Base-by-base conservation (phyloP, 495 filamentous ascomycete species). In the Hypoxylon perforatum region DNA sequence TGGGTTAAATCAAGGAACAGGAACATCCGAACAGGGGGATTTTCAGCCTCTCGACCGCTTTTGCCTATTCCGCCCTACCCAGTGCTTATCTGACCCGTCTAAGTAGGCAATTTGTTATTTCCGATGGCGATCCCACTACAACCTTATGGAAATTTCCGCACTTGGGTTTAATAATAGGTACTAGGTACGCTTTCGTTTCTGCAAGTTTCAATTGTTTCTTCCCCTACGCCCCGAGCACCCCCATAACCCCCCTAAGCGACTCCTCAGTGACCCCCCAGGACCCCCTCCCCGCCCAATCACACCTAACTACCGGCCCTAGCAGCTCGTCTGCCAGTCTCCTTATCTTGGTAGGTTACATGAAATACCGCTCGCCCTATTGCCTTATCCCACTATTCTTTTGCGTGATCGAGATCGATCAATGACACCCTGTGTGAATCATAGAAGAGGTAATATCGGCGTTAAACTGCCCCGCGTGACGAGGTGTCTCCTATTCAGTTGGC, bases 361-460 rank as follows among this genome's bases (percentile, higher is more conserved):
- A 54, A 58, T 39, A 49, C 65, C 30, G 35, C 15, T 15, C 35
- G 36, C n/a, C n/a, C n/a, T n/a, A n/a, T n/a, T 33, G 30, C 30
- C 30, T 33, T 33, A 33, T 33, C 30, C 36, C 44, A 23, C 15
- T 33, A 23, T 49, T 25, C 22, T 57, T 23, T 33, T 19, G 35
- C 38, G 45, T 64, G 57, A 65, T 65, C 59, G 33, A 57, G 60
- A 65, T 69, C 61, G 61, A 69, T 69, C 50, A 47, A 44, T 69
- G 45, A 25, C 25, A 61, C 57, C 57, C 47, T 62, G 48, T 33
- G 46, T 46, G 44, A 48, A 61, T 45, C 38, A 57, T 53, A 47
- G 14, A 5, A 44, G 8, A 0, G 4, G n/a, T 3, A 44, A 18
- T 44, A 17, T 42, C 39, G 39, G 39, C 39, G 15, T 42, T 3